Evolutionary conservation across 1,139 yeast species (phyloP).

Genomic region (Suhomyces bribrorum): DNA sequence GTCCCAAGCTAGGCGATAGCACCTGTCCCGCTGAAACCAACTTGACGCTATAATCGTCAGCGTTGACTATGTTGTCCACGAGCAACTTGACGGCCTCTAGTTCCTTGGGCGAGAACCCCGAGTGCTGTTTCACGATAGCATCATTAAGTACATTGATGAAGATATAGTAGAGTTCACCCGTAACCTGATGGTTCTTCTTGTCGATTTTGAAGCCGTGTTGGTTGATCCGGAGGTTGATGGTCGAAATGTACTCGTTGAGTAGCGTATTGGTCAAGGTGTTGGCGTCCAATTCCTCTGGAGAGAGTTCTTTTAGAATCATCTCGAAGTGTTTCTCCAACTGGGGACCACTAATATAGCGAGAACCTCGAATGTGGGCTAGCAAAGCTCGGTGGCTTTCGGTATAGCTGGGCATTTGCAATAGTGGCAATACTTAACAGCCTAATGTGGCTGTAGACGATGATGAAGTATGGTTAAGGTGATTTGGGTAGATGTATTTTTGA

Average conservation of each 20-base stretch:
- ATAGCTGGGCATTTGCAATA: conserved; percentile 9
- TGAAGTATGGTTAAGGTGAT: neutral
- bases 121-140: conserved; percentile 41
- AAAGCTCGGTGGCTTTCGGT: conserved; percentile 43
- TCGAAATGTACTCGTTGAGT: conserved; percentile 31
- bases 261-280: conserved; percentile 10
- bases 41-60: conserved; percentile 31
- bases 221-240: conserved; percentile 41
- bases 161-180: conserved; percentile 34
- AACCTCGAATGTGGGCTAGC: conserved; percentile 47
- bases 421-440: no score
- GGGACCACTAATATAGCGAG: conserved; percentile 19
- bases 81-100: conserved; percentile 49
- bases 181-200: conserved; percentile 37
- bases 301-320: conserved; percentile 12
- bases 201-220: conserved; percentile 49
- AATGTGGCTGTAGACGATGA: neutral
- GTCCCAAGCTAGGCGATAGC: conserved; percentile 24
- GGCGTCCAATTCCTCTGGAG: conserved; percentile 10
- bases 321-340: conserved; percentile 17
- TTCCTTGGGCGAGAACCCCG: conserved; percentile 48
- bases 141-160: conserved; percentile 48
- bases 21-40: conserved; percentile 31
- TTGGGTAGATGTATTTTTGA: neutral
- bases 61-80: conserved; percentile 46